These are phyloP conservation scores for Pulveroboletus sp. DNA, from an alignment of 768 basidiomycete species.

Conservation along the genomic window DNA sequence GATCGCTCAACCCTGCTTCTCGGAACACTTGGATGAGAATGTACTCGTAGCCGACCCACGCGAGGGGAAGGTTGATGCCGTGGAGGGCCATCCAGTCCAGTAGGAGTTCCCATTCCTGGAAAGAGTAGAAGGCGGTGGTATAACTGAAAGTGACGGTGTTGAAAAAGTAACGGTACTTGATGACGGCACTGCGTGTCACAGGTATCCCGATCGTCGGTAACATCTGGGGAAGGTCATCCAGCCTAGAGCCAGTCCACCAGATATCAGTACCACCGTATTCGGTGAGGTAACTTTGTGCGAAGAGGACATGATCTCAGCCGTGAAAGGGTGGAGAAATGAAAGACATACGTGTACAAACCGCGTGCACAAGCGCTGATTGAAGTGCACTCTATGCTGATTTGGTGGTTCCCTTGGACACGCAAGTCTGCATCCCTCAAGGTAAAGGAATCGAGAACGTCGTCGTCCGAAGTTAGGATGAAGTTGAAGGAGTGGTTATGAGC, in stretches of 20 bases:
- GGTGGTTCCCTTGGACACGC: conserved; percentile 5
- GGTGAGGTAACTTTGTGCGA: conserved; percentile 32
- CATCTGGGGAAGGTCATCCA: conserved; percentile 26
- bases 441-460: conserved; percentile 29
- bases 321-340: not conserved
- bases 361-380: conserved; percentile 37
- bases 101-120: conserved; percentile 37
- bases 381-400: conserved; percentile 32
- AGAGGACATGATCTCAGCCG: not conserved
- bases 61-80: conserved; percentile 40
- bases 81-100: conserved; percentile 41
- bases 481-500: conserved; percentile 30
- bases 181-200: conserved; percentile 32
- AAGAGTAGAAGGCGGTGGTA: conserved; percentile 40
- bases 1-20: conserved; percentile 35
- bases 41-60: conserved; percentile 41
- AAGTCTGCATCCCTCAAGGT: conserved; percentile 26
- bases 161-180: conserved; percentile 39
- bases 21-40: conserved; percentile 34
- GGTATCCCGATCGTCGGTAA: conserved; percentile 32
- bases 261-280: conserved; percentile 38
- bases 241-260: conserved; percentile 42
- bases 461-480: conserved; percentile 25
- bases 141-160: too few species aligned
- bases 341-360: conserved; percentile 36